These are phyloP conservation scores for Ceratobasidium sp. DNA, from an alignment of 1,284 basidiomycete species.

Conservation along the genomic window DNA sequence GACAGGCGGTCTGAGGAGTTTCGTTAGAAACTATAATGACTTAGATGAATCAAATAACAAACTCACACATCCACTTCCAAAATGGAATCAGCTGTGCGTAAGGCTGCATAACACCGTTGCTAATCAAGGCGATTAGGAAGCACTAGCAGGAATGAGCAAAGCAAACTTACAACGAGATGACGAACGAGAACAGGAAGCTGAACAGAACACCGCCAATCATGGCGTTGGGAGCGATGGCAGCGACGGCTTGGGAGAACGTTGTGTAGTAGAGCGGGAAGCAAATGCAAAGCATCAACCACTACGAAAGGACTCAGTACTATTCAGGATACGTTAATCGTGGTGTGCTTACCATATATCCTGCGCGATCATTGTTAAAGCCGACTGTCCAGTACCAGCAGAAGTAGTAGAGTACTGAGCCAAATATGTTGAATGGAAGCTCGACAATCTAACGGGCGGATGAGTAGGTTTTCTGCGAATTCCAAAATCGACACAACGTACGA, in stretches of 20 bases:
- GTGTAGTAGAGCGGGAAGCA: slow-evolving; percentile 69
- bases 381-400: slow-evolving; percentile 78
- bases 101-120: slow-evolving; percentile 73
- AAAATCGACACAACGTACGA: slow-evolving; percentile 25
- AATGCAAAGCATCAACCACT: slow-evolving; percentile 59
- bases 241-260: slow-evolving; percentile 69
- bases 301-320: neutral
- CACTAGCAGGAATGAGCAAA: slow-evolving; percentile 25
- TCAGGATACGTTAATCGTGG: neutral
- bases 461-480: too few relatives aligned
- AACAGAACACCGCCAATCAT: slow-evolving; percentile 75
- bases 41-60: neutral
- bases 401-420: slow-evolving; percentile 69
- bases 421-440: slow-evolving; percentile 70
- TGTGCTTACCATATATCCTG: slow-evolving; percentile 64
- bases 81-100: slow-evolving; percentile 69
- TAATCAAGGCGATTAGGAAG: slow-evolving; percentile 48
- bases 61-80: slow-evolving; percentile 80
- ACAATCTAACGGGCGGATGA: slow-evolving; percentile 39
- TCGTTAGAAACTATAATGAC: too few relatives aligned
- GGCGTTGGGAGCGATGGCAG: slow-evolving; percentile 71
- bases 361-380: slow-evolving; percentile 64
- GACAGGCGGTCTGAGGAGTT: slow-evolving; percentile 67
- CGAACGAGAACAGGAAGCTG: slow-evolving; percentile 69
- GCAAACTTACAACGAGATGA: slow-evolving; percentile 68